Percentiles rank a stretch among this genome's conserved stretches.
These are phyloP conservation scores for Trichoderma oligosporum DNA, from an alignment of 2,329 filamentous ascomycete genomes.

Conservation along the genomic window DNA sequence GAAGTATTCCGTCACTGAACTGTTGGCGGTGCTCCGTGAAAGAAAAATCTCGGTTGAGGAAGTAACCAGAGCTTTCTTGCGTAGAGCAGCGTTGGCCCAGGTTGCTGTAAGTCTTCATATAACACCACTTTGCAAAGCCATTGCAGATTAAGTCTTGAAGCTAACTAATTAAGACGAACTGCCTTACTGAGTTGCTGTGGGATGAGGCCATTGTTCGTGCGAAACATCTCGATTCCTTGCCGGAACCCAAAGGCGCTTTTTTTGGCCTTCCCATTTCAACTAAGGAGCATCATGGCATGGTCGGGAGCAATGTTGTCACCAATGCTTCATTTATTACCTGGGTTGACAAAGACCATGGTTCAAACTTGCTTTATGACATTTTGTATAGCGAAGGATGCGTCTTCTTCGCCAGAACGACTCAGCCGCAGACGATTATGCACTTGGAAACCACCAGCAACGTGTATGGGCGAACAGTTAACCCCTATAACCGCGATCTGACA, in stretches of 20 bases:
- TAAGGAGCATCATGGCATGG: conserved; percentile 37
- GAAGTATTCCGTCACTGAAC: conserved; percentile 10
- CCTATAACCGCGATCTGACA: conserved; percentile 56
- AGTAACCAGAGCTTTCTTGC: conserved; percentile 28
- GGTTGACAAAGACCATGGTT: conserved; percentile 33
- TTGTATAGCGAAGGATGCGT: conserved; percentile 36
- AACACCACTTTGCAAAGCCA: background rate
- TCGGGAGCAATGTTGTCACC: conserved; percentile 23
- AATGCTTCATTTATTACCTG: conserved; percentile 29
- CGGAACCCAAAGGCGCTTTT: conserved; percentile 32
- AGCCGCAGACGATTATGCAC: conserved; percentile 55
- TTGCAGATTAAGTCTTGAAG: background rate
- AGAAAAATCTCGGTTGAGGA: conserved; percentile 25
- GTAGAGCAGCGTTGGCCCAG: conserved; percentile 28
- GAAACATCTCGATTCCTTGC: conserved; percentile 32
- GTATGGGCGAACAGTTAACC: conserved; percentile 60
- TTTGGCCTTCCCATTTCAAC: conserved; percentile 36
- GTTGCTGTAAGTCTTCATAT: conserved; percentile 23
- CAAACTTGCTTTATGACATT: conserved; percentile 32
- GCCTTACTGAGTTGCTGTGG: conserved; percentile 34
- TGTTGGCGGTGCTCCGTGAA: conserved; percentile 1
- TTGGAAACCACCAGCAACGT: conserved; percentile 62
- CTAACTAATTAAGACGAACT: conserved; percentile 30
- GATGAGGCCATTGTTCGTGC: conserved; percentile 35
- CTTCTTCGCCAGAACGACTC: conserved; percentile 64